A percentile compares a stretch with the other conserved stretches of the same genome.
These are phyloP conservation scores for Pseudogymnoascus sp. DNA, from an alignment of 2,329 filamentous ascomycete genomes.

Conservation along the genomic window DNA sequence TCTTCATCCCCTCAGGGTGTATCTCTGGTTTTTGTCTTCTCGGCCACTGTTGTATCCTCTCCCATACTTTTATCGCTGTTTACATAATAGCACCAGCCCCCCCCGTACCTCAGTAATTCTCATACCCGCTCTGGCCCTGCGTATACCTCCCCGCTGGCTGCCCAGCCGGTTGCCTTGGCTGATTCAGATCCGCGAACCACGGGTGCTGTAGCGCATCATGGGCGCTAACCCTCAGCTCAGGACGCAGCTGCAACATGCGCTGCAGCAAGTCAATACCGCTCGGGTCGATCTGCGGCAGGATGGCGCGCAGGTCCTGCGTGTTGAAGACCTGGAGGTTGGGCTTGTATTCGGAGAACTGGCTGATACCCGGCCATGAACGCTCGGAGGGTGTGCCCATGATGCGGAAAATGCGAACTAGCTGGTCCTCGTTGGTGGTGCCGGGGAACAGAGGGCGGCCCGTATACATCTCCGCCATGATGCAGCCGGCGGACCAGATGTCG, in stretches of 20 bases:
- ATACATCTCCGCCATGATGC: slow-evolving; percentile 99
- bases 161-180: slow-evolving; percentile 40
- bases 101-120: neutral
- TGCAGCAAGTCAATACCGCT: slow-evolving; percentile 79
- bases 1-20: neutral
- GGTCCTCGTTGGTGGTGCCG: slow-evolving; percentile 96
- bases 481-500: slow-evolving; percentile 97
- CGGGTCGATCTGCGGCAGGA: slow-evolving; percentile 83
- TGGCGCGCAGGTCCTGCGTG: slow-evolving; percentile 78
- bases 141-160: neutral
- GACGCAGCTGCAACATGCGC: slow-evolving; percentile 84
- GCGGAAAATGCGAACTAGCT: slow-evolving; percentile 92
- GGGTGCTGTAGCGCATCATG: slow-evolving; percentile 79
- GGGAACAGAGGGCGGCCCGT: slow-evolving; percentile 92
- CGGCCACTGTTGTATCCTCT: neutral
- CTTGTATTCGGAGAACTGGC: slow-evolving; percentile 96
- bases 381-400: slow-evolving; percentile 98
- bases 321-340: slow-evolving; percentile 88
- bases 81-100: slow-evolving; percentile 7
- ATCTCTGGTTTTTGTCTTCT: neutral
- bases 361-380: slow-evolving; percentile 90
- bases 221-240: slow-evolving; percentile 84
- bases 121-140: neutral
- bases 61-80: neutral
- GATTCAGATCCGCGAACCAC: slow-evolving; percentile 75